These are phyloP conservation scores for Neofusicoccum umdonicola DNA, from an alignment of 2,329 filamentous ascomycete genomes.

Conservation along the genomic window DNA sequence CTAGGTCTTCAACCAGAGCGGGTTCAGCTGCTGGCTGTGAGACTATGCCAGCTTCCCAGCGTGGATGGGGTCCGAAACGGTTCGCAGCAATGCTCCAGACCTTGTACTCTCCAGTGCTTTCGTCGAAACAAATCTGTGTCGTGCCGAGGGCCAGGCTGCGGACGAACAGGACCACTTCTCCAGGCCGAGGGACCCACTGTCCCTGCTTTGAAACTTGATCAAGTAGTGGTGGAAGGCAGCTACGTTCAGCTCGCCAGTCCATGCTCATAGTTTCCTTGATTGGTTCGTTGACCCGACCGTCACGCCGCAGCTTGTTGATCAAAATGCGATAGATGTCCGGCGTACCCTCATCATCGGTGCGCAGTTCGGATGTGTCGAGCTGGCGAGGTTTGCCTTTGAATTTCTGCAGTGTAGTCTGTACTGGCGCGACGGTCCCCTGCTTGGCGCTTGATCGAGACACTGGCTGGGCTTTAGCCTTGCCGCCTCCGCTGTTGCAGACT, in stretches of 20 bases:
- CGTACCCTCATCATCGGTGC: slow-evolving; percentile 52
- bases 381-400: slow-evolving; percentile 18
- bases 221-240: slow-evolving; percentile 43
- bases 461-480: not conserved
- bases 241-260: slow-evolving; percentile 56
- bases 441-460: slow-evolving; percentile 5
- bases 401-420: slow-evolving; percentile 11
- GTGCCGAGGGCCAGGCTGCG: slow-evolving; percentile 32
- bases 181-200: slow-evolving; percentile 53
- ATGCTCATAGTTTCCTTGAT: slow-evolving; percentile 53
- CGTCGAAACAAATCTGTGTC: slow-evolving; percentile 29
- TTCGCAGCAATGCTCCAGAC: slow-evolving; percentile 17
- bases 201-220: slow-evolving; percentile 44
- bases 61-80: slow-evolving; percentile 39
- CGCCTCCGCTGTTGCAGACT: slow-evolving; percentile 37
- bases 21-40: slow-evolving; percentile 49
- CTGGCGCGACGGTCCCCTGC: slow-evolving; percentile 5
- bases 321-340: slow-evolving; percentile 53
- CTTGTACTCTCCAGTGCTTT: slow-evolving; percentile 23
- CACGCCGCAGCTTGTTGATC: slow-evolving; percentile 47
- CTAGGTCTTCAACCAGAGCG: slow-evolving; percentile 47
- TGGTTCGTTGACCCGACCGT: slow-evolving; percentile 40
- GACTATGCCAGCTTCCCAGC: slow-evolving; percentile 59
- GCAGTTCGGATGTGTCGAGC: not conserved
- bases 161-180: slow-evolving; percentile 57